Percentiles rank a stretch among this genome's conserved stretches.
Evolutionary conservation across 1,284 basidiomycete species (phyloP).

Genomic region (Fomitiporia mediterranea): DNA sequence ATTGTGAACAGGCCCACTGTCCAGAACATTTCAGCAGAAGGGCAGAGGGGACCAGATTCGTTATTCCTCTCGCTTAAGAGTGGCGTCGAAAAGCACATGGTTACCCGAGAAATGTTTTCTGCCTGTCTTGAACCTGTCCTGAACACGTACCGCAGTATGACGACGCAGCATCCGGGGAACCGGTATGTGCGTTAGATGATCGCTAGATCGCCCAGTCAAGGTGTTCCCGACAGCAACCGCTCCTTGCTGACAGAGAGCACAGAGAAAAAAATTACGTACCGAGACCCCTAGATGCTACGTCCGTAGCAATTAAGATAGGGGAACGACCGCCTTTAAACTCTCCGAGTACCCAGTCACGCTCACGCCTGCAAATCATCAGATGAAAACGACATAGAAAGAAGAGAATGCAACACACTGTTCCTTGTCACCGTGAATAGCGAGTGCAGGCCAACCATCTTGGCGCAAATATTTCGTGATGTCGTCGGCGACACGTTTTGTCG

Average conservation of each 20-base stretch:
- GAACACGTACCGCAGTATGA: slow-evolving; percentile 16
- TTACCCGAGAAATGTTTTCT: slow-evolving; percentile 10
- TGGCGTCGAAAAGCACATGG: slow-evolving; percentile 3
- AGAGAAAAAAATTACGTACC: slow-evolving; percentile 67
- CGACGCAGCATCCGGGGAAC: background rate
- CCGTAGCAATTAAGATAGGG: slow-evolving; percentile 97
- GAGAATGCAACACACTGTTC: slow-evolving; percentile 74
- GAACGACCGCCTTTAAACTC: slow-evolving; percentile 98
- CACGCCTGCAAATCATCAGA: slow-evolving; percentile 60
- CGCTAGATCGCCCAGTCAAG: slow-evolving; percentile 19
- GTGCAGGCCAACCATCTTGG: slow-evolving; percentile 97
- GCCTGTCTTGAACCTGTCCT: slow-evolving; percentile 20
- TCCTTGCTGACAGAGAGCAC: slow-evolving; percentile 13
- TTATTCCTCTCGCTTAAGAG: slow-evolving; percentile 6
- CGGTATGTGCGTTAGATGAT: slow-evolving; percentile 7
- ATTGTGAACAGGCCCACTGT: background rate
- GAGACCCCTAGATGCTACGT: slow-evolving; percentile 98
- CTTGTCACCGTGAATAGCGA: slow-evolving; percentile 99
- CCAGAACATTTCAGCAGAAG: slow-evolving; percentile 2
- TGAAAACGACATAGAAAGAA: no score
- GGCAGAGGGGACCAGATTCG: slow-evolving; percentile 10
- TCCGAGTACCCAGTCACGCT: slow-evolving; percentile 97
- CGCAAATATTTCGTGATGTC: slow-evolving; percentile 97
- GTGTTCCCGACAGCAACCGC: slow-evolving; percentile 26
- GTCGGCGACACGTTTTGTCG: slow-evolving; percentile 96